phyloP scores from a whole-genome alignment of 352 stramenopile genomes.

The Globisporangium orthogonon region DNA sequence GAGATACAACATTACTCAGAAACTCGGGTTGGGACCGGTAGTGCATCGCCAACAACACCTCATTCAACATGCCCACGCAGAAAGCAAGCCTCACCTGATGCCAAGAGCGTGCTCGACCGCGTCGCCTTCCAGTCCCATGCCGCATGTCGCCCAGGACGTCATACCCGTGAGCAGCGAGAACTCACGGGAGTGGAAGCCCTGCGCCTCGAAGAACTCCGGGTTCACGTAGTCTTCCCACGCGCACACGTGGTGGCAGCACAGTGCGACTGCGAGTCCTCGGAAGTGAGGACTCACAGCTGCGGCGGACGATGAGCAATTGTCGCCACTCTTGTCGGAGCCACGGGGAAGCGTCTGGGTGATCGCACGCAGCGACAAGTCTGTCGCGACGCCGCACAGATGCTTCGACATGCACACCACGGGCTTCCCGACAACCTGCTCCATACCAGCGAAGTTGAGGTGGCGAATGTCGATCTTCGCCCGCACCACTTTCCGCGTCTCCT shows the following conservation, averaged over 20 bases:
- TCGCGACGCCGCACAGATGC: conserved; percentile 78
- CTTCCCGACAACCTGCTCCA: conserved; percentile 40
- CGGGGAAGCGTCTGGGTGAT: conserved; percentile 45
- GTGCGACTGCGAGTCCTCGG: conserved; percentile 54
- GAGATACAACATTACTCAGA: conserved; percentile 9
- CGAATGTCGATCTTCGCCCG: conserved; percentile 84
- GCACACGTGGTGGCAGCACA: conserved; percentile 81
- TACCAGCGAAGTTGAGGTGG: conserved; percentile 68
- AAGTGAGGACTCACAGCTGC: conserved; percentile 26
- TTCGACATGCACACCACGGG: conserved; percentile 81
- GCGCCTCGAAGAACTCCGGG: conserved; percentile 42
- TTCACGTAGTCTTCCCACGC: conserved; percentile 71
- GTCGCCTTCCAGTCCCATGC: conserved; percentile 58
- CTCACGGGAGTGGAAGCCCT: conserved; percentile 50
- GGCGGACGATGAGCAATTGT: neutral
- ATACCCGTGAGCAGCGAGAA: conserved; percentile 61
- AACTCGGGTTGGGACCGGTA: too few relatives aligned
- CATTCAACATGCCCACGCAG: neutral
- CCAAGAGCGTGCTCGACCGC: conserved; percentile 61
- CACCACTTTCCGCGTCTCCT: conserved; percentile 19
- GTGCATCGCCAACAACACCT: neutral
- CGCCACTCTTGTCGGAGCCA: neutral
- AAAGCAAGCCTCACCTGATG: conserved; percentile 34
- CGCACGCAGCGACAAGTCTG: conserved; percentile 68
- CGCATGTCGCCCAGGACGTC: conserved; percentile 77